These are phyloP conservation scores for Rhizopogon vinicolor DNA, from an alignment of 768 basidiomycete species.

Conservation along the genomic window DNA sequence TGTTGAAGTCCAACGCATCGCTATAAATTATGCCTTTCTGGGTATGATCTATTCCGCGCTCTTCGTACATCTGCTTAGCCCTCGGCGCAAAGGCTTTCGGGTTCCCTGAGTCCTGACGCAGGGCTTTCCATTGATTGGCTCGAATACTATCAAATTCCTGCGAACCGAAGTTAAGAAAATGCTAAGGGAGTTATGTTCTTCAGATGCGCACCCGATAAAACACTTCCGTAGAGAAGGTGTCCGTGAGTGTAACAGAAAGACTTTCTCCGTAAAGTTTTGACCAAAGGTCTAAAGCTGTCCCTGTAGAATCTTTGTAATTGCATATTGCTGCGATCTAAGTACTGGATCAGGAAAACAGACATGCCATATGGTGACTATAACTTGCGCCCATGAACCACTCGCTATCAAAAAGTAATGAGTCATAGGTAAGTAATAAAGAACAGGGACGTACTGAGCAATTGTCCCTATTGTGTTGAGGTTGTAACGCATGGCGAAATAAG, in stretches of 20 bases:
- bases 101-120: slow-evolving; percentile 94
- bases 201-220: slow-evolving; percentile 68
- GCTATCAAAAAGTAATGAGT: slow-evolving; percentile 29
- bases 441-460: slow-evolving; percentile 70
- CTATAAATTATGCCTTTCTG: slow-evolving; percentile 80
- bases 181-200: neutral
- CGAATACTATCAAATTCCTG: slow-evolving; percentile 57
- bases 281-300: slow-evolving; percentile 79
- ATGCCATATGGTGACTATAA: neutral
- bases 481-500: slow-evolving; percentile 80
- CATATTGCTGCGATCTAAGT: slow-evolving; percentile 72
- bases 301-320: slow-evolving; percentile 79
- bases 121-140: slow-evolving; percentile 69
- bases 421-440: neutral
- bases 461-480: slow-evolving; percentile 67
- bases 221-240: slow-evolving; percentile 86
- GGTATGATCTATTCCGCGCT: slow-evolving; percentile 60
- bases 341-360: neutral
- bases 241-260: slow-evolving; percentile 79
- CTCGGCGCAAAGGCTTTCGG: slow-evolving; percentile 75
- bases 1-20: slow-evolving; percentile 67
- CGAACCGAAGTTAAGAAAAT: neutral
- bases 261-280: slow-evolving; percentile 58
- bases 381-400: slow-evolving; percentile 92
- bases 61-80: slow-evolving; percentile 68